Base-by-base conservation (phyloP, 2,329 filamentous ascomycete genomes). In the Dactylellina cionopaga region DNA sequence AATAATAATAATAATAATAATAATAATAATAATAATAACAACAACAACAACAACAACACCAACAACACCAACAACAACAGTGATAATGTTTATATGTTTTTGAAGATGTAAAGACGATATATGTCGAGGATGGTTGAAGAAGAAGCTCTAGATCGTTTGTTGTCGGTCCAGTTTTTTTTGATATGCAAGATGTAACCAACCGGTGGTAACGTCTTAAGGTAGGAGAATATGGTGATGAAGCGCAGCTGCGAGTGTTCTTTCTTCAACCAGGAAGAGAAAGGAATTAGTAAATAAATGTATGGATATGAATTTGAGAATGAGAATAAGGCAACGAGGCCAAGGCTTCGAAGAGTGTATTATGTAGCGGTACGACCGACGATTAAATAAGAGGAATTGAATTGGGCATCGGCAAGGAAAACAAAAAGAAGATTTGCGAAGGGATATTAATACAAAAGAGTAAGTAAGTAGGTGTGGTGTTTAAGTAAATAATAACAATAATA, bases 191-290 rank as follows among this genome's bases (percentile, higher is more conserved):
- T 46, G 39, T 49, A 33, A 44, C 66, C 66, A 71, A 58, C 66
- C 66, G 46, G 66, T 58, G 58, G 66, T 39, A 49, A 27, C 33
- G n/a, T n/a, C n/a, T n/a, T n/a, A n/a, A 62, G 39, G n/a, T 59
- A 47, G 11, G n/a, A 43, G n/a, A 9, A 25, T n/a, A 24, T 5
- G 39, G 37, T 35, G 29, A 9, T 27, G 13, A 22, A 33, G 39
- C 37, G 24, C 54, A 46, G 54, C 54, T 46, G 6, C n/a, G 52
- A 25, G n/a, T 41, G 29, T 43, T 68, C 66, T n/a, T n/a, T n/a
- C n/a, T 58, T 69, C 64, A 31, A 63, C 56, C 66, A 35, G 66
- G 58, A 58, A 63, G 65, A 51, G 33, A 19, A 5, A 24, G 31
- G 1, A n/a, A 56, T 4, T 15, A 24, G 47, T 31, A n/a, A n/a